phyloP scores from a whole-genome alignment of 345 rosid genomes.

The Gossypium arboreum region DNA sequence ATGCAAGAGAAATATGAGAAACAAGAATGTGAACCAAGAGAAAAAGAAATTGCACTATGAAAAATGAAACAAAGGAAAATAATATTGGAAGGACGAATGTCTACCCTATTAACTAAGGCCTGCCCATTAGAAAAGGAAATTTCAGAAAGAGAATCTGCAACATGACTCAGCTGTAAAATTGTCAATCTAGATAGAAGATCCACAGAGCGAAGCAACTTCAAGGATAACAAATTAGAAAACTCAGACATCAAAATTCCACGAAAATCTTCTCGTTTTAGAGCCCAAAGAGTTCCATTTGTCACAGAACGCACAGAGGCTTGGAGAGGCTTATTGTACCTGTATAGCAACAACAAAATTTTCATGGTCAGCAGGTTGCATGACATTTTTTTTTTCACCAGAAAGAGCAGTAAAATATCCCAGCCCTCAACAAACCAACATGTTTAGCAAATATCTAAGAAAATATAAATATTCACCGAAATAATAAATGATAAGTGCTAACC shows the following conservation, averaged over 20 bases:
- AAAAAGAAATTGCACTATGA: background rate
- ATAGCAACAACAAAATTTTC: background rate
- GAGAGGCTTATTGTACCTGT: conserved; percentile 92
- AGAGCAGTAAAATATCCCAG: background rate
- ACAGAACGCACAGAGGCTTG: conserved; percentile 97
- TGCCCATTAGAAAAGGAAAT: conserved; percentile 75
- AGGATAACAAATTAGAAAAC: conserved; percentile 80
- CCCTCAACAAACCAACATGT: background rate
- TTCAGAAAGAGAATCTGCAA: conserved; percentile 78
- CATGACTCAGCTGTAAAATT: conserved; percentile 87
- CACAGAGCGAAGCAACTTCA: conserved; percentile 89
- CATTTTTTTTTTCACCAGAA: background rate
- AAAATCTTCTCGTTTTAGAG: conserved; percentile 94
- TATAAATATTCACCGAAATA: conserved; percentile 1
- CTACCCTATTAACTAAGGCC: conserved; percentile 68
- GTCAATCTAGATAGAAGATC: conserved; percentile 94
- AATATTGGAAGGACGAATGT: conserved; percentile 19
- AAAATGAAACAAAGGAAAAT: conserved; percentile 1
- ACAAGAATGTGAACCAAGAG: conserved; percentile 10
- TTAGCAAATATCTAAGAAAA: background rate
- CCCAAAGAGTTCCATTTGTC: conserved; percentile 87
- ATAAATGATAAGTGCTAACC: conserved; percentile 3
- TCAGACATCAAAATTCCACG: conserved; percentile 94
- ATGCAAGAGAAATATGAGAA: conserved; percentile 21
- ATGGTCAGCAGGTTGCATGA: background rate